Evolutionary conservation across 495 filamentous ascomycete genomes (phyloP).

Genomic region (Trichocladium uniseriatum): DNA sequence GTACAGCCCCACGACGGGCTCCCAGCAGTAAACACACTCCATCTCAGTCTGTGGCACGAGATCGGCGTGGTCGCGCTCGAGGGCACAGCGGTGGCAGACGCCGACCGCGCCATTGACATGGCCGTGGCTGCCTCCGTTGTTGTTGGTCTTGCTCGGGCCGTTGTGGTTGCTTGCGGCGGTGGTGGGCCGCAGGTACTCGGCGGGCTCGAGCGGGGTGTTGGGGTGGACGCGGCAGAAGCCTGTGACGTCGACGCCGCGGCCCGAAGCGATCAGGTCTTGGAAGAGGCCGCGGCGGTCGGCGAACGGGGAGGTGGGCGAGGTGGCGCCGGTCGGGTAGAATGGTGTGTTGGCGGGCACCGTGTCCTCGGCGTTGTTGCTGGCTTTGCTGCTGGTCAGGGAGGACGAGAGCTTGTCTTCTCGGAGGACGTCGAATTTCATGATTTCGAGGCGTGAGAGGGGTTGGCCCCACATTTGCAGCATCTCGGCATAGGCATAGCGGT

Average conservation of each 20-base stretch:
- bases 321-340: conserved; percentile 19
- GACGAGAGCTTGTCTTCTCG: conserved; percentile 31
- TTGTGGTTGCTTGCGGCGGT: background rate
- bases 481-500: conserved; percentile 72
- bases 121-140: conserved; percentile 21
- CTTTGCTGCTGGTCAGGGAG: conserved; percentile 17
- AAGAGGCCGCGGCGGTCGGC: conserved; percentile 37
- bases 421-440: conserved; percentile 72
- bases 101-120: conserved; percentile 36
- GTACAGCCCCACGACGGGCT: conserved; percentile 48
- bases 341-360: conserved; percentile 16
- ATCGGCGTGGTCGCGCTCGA: conserved; percentile 34
- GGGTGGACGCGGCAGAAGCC: conserved; percentile 49
- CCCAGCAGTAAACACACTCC: conserved; percentile 50
- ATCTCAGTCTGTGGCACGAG: conserved; percentile 42
- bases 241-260: conserved; percentile 47
- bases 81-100: conserved; percentile 40
- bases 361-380: conserved; percentile 27
- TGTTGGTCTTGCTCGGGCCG: conserved; percentile 5
- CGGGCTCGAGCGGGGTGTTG: conserved; percentile 43
- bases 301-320: conserved; percentile 38
- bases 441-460: conserved; percentile 62
- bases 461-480: conserved; percentile 77
- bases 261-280: conserved; percentile 29
- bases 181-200: conserved; percentile 28